Percentiles rank a stretch among this genome's conserved stretches.
Conservation (phyloP, 2,329 filamentous ascomycete genomes). For the Aspergillus alliaceus region DNA sequence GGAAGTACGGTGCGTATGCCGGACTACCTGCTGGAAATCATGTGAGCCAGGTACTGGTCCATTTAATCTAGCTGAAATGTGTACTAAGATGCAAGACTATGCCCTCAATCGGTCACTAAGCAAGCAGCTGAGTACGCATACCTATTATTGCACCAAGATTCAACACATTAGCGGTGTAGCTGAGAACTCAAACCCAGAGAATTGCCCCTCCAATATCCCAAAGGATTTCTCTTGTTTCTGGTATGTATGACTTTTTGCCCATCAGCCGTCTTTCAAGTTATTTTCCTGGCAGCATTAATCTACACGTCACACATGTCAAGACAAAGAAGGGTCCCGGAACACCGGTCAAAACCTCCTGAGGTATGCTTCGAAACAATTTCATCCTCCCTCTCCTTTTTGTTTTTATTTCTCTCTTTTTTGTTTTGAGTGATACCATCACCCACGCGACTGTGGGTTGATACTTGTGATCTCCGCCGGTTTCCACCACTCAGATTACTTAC, state of each 20-base stretch:
- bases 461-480: background rate
- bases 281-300: background rate
- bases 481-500: slow-evolving; percentile 1
- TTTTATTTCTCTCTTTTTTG: background rate
- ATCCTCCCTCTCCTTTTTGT: background rate
- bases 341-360: background rate
- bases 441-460: background rate
- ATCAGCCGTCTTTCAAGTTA: background rate
- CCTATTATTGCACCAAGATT: background rate
- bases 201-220: background rate
- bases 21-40: background rate
- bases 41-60: background rate
- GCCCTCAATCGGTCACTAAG: background rate
- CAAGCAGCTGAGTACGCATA: background rate
- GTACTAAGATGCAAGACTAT: background rate
- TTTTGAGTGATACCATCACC: background rate
- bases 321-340: background rate
- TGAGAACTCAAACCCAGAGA: background rate
- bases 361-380: background rate
- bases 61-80: background rate
- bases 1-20: background rate
- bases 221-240: background rate
- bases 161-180: slow-evolving; percentile 1
- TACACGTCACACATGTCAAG: slow-evolving; percentile 3
- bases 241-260: background rate